phyloP scores from a whole-genome alignment of 163 green algal genomes.

The Volvox carteri region DNA sequence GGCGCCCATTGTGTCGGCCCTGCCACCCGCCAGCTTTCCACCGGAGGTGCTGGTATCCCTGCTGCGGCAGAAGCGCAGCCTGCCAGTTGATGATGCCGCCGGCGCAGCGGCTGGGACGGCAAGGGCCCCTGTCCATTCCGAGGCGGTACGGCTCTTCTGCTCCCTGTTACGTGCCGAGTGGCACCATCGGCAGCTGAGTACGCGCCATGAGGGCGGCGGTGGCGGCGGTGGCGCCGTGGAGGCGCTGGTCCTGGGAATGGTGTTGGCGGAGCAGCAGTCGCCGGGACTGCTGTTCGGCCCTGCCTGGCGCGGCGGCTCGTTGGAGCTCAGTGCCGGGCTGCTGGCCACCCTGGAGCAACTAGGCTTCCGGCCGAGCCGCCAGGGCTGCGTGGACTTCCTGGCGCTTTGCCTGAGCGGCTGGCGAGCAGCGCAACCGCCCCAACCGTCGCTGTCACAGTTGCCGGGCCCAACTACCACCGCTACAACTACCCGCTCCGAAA shows the following conservation, averaged over 20 bases:
- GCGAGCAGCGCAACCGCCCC: not conserved
- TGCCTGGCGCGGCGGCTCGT: not conserved
- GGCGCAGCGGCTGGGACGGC: not conserved
- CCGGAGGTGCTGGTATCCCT: not conserved
- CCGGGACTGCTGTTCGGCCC: not conserved
- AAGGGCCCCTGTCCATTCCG: not conserved
- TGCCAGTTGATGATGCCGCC: not conserved
- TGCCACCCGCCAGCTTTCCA: not conserved
- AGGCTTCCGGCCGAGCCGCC: not conserved
- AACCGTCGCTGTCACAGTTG: not conserved
- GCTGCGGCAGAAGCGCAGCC: not conserved
- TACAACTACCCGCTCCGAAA: too few relatives aligned
- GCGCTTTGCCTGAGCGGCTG: not conserved
- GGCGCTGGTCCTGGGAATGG: not conserved
- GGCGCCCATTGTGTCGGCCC: not conserved
- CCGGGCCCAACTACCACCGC: not conserved
- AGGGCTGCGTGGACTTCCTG: not conserved
- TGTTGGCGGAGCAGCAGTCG: not conserved
- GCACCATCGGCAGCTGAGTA: not conserved
- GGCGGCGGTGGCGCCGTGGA: not conserved
- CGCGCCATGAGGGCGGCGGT: not conserved
- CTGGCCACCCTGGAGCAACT: not conserved
- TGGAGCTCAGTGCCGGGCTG: constrained; percentile 9
- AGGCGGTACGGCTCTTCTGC: not conserved
- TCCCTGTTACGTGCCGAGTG: not conserved